A percentile compares a stretch with the other conserved stretches of the same genome.
Evolutionary conservation across 176 grass and related monocot species (phyloP).

Genomic region (Rhynchospora breviuscula): DNA sequence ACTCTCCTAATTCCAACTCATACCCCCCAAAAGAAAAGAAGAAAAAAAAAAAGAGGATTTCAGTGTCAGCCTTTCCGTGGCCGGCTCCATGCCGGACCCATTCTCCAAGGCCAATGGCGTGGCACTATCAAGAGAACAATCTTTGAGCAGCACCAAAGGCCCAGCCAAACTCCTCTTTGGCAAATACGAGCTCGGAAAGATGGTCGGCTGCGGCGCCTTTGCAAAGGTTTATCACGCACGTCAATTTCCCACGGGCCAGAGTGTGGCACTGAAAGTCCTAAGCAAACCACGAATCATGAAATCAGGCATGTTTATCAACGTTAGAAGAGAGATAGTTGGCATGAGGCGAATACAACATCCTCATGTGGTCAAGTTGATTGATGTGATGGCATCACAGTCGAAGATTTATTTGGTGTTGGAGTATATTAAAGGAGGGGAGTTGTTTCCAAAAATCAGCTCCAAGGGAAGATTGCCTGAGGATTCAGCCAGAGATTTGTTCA

Average conservation of each 20-base stretch:
- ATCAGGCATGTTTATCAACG: slow-evolving; percentile 16
- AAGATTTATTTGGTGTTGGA: slow-evolving; percentile 36
- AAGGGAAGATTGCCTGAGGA: slow-evolving; percentile 27
- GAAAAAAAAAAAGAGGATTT: neutral
- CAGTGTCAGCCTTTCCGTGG: neutral
- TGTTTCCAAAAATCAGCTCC: slow-evolving; percentile 22
- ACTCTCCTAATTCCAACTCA: slow-evolving; percentile 9
- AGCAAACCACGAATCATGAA: slow-evolving; percentile 14
- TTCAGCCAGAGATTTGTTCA: slow-evolving; percentile 18
- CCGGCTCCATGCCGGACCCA: slow-evolving; percentile 11
- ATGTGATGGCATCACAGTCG: slow-evolving; percentile 34
- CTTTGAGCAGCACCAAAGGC: neutral
- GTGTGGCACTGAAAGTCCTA: slow-evolving; percentile 35
- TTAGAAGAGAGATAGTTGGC: slow-evolving; percentile 29
- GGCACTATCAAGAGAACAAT: neutral
- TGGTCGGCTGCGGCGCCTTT: slow-evolving; percentile 34
- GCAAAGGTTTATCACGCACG: slow-evolving; percentile 37
- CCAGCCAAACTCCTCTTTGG: slow-evolving; percentile 26
- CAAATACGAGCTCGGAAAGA: slow-evolving; percentile 28
- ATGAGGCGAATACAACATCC: slow-evolving; percentile 34
- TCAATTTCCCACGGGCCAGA: neutral
- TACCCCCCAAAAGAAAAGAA: neutral
- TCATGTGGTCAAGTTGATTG: slow-evolving; percentile 28
- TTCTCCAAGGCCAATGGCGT: neutral
- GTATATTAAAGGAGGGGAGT: slow-evolving; percentile 33